Evolutionary conservation across 2,329 filamentous ascomycete genomes (phyloP).

Genomic region (Beauveria asiatica): DNA sequence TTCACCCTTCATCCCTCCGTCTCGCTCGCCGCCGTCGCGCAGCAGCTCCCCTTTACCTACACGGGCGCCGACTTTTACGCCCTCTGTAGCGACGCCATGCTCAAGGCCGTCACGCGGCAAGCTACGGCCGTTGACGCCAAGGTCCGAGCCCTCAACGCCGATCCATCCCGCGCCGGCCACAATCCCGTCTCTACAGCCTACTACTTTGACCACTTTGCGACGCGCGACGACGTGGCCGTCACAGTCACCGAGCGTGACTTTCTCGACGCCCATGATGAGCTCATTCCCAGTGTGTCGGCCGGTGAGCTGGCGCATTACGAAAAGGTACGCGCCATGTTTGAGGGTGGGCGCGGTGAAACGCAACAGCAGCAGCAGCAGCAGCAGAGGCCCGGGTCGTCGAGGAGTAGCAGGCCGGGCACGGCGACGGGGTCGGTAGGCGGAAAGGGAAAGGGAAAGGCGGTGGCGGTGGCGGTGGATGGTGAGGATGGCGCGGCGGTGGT

Average conservation of each 20-base stretch:
- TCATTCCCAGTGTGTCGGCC: conserved; percentile 87
- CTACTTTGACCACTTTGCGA: conserved; percentile 91
- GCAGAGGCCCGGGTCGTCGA: conserved; percentile 26
- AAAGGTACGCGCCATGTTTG: conserved; percentile 71
- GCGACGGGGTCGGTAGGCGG: background rate
- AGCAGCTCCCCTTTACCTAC: conserved; percentile 83
- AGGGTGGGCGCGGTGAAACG: conserved; percentile 43
- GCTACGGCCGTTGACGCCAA: conserved; percentile 77
- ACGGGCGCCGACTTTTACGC: conserved; percentile 97
- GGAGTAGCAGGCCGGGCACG: conserved; percentile 19
- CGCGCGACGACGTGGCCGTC: conserved; percentile 72
- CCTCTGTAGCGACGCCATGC: conserved; percentile 94
- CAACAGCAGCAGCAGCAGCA: conserved; percentile 15
- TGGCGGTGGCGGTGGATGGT: conserved; percentile 24
- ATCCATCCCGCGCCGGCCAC: conserved; percentile 19
- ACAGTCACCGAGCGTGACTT: conserved; percentile 89
- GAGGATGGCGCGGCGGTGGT: conserved; percentile 26
- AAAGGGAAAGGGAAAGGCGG: conserved; percentile 27
- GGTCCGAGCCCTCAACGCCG: conserved; percentile 59
- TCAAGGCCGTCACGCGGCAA: conserved; percentile 92
- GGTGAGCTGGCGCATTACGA: conserved; percentile 92
- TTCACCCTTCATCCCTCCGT: conserved; percentile 77
- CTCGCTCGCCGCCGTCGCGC: conserved; percentile 65
- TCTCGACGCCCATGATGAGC: conserved; percentile 66
- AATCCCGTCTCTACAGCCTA: conserved; percentile 72